These are phyloP conservation scores for Immersiella caudata DNA, from an alignment of 495 filamentous ascomycete species.

Conservation along the genomic window DNA sequence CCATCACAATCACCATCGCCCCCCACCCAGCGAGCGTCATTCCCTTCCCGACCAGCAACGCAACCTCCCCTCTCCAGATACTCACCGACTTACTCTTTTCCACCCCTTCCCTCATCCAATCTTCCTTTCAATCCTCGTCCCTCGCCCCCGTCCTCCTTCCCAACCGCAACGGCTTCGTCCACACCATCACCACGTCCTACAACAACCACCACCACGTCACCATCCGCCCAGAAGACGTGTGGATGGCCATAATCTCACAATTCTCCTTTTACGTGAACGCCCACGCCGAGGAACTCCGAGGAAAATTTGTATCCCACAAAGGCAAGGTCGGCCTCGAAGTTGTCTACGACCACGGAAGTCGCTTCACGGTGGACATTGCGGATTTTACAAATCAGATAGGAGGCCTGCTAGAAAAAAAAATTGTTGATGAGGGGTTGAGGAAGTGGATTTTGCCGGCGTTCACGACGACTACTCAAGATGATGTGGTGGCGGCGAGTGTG, in stretches of 20 bases:
- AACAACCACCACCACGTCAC: conserved; percentile 54
- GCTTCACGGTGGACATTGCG: conserved; percentile 1
- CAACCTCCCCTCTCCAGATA: not conserved
- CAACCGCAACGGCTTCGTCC: conserved; percentile 54
- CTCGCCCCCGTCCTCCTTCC: not conserved
- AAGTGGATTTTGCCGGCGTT: conserved; percentile 41
- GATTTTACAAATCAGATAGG: not conserved
- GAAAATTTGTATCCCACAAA: conserved; percentile 45
- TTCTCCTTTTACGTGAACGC: conserved; percentile 54
- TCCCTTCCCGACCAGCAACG: not conserved
- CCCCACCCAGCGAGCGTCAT: not conserved
- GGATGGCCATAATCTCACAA: conserved; percentile 59
- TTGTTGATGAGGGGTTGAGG: conserved; percentile 30
- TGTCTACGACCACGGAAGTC: not conserved
- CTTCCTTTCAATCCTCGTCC: not conserved
- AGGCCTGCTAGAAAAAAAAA: conserved; percentile 4
- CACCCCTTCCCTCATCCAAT: not conserved
- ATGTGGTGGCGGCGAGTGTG: conserved; percentile 33
- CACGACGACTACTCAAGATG: conserved; percentile 37
- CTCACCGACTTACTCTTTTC: not conserved
- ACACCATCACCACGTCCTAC: conserved; percentile 51
- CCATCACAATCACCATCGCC: not conserved
- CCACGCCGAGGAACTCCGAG: conserved; percentile 49
- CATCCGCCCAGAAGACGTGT: conserved; percentile 62
- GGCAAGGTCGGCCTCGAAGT: conserved; percentile 8